Evolutionary conservation across 2,329 filamentous ascomycete genomes (phyloP).

Genomic region (Tolypocladium amazonense): DNA sequence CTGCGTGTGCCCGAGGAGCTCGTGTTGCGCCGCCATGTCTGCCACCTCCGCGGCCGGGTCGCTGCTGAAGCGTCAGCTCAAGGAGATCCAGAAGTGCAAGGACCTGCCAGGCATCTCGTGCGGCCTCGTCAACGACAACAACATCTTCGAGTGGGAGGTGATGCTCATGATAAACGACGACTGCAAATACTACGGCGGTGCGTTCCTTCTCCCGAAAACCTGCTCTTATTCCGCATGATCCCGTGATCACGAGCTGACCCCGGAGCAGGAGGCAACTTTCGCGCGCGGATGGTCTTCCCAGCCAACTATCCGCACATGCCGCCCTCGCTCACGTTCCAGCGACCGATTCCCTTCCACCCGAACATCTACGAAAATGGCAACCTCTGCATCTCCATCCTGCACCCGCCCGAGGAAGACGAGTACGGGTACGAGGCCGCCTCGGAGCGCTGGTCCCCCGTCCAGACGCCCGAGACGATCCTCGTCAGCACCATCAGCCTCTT

Average conservation of each 20-base stretch:
- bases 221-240: conserved; percentile 1
- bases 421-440: conserved; percentile 85
- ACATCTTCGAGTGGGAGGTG: conserved; percentile 96
- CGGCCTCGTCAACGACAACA: conserved; percentile 72
- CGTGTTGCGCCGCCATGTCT: conserved; percentile 15
- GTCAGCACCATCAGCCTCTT: conserved; percentile 88
- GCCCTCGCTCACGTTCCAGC: conserved; percentile 78
- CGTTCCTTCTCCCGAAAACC: conserved; percentile 15
- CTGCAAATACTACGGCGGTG: conserved; percentile 87
- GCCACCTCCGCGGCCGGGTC: conserved; percentile 50
- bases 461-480: conserved; percentile 89
- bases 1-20: not conserved
- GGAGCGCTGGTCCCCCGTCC: conserved; percentile 91
- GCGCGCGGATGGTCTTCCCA: conserved; percentile 75
- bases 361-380: conserved; percentile 84
- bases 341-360: conserved; percentile 79
- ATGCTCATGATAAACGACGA: conserved; percentile 98
- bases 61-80: conserved; percentile 76
- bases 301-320: conserved; percentile 77
- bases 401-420: conserved; percentile 87
- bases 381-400: conserved; percentile 94
- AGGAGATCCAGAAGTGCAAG: conserved; percentile 85
- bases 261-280: conserved; percentile 74
- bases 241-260: not conserved
- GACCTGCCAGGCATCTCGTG: conserved; percentile 93